Evolutionary conservation across 441 rosid species (phyloP).

Genomic region (Corymbia citriodora): DNA sequence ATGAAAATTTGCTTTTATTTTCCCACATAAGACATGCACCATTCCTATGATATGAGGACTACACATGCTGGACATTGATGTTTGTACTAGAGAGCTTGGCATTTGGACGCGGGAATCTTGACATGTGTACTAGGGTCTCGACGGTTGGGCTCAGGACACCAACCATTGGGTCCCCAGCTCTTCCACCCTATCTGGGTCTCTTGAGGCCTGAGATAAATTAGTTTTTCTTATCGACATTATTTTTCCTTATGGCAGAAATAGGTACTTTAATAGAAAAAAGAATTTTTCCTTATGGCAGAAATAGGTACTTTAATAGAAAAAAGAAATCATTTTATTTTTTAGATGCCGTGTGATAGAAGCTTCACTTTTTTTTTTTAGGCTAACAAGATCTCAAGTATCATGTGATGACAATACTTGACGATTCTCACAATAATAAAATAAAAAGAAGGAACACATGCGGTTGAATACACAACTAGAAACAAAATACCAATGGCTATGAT

Average conservation of each 20-base stretch:
- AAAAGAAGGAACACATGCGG: neutral
- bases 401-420: neutral
- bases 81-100: neutral
- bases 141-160: fast-evolving
- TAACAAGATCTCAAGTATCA: neutral
- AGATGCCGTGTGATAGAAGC: fast-evolving
- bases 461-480: neutral
- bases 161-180: neutral
- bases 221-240: neutral
- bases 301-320: neutral
- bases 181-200: neutral
- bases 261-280: neutral
- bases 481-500: neutral
- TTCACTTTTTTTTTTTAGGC: neutral
- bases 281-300: neutral
- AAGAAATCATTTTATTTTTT: neutral
- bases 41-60: neutral
- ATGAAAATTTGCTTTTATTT: neutral
- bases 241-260: neutral
- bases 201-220: neutral
- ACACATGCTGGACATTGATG: fast-evolving
- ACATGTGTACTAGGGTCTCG: fast-evolving
- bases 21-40: neutral
- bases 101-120: neutral
- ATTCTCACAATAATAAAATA: neutral